A percentile compares a stretch with the other conserved stretches of the same genome.
These are phyloP conservation scores for Metschnikowia gruessii DNA, from an alignment of 805 yeast species.

Conservation along the genomic window DNA sequence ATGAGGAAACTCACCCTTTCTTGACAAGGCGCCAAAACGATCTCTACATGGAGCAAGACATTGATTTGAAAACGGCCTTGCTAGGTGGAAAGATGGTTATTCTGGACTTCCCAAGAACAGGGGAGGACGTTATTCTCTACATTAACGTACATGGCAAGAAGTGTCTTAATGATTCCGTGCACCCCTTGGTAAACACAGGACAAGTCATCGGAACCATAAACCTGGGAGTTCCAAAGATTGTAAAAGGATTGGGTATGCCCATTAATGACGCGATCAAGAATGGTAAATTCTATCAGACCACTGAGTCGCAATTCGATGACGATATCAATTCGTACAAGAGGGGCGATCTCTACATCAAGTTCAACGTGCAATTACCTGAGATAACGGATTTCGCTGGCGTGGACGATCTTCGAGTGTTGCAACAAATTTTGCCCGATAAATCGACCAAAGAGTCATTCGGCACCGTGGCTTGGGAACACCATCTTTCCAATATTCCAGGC, in stretches of 20 bases:
- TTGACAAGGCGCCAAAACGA: constrained; percentile 46
- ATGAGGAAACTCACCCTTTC: constrained; percentile 36
- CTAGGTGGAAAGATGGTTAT: constrained; percentile 52
- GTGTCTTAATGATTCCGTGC: constrained; percentile 6
- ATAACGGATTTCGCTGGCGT: constrained; percentile 27
- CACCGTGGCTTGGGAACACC: constrained; percentile 11
- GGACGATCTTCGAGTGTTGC: constrained; percentile 22
- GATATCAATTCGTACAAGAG: constrained; percentile 23
- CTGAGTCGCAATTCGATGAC: constrained; percentile 11
- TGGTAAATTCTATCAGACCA: constrained; percentile 28
- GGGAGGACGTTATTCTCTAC: constrained; percentile 27
- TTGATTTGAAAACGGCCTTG: constrained; percentile 53
- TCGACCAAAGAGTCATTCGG: constrained; percentile 6
- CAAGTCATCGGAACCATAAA: constrained; percentile 52
- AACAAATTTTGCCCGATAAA: constrained; percentile 19
- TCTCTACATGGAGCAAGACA: constrained; percentile 41
- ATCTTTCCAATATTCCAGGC: constrained; percentile 14
- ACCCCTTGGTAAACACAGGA: constrained; percentile 22
- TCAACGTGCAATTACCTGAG: constrained; percentile 36
- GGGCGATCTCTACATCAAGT: constrained; percentile 41
- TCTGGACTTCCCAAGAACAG: constrained; percentile 32
- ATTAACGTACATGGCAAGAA: constrained; percentile 37
- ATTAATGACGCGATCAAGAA: constrained; percentile 23
- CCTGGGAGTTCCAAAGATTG: constrained; percentile 47
- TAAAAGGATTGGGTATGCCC: constrained; percentile 64